Percentiles rank a stretch among this genome's conserved stretches.
phyloP scores from a whole-genome alignment of 2,329 filamentous ascomycete genomes.

The Eurotiales sp. region DNA sequence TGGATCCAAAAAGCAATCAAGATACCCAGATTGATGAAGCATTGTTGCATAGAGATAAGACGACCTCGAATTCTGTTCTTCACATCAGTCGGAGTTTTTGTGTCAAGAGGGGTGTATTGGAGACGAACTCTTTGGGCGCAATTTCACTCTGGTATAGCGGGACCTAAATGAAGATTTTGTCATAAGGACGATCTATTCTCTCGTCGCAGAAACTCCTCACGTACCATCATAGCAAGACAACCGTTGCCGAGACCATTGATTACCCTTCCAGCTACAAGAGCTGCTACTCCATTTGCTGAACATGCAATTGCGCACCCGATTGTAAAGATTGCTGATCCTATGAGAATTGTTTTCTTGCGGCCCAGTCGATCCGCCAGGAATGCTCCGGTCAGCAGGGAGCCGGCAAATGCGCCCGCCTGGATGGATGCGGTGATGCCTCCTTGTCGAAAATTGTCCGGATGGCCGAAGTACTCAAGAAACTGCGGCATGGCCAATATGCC shows the following conservation, averaged over 20 bases:
- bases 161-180: too few relatives aligned
- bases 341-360: slow-evolving; percentile 41
- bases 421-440: slow-evolving; percentile 46
- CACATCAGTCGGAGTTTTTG: background rate
- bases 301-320: slow-evolving; percentile 35
- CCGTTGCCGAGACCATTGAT: slow-evolving; percentile 29
- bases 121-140: slow-evolving; percentile 18
- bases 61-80: slow-evolving; percentile 22
- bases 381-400: slow-evolving; percentile 41
- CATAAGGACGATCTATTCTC: too few relatives aligned
- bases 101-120: too few relatives aligned
- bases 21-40: slow-evolving; percentile 22
- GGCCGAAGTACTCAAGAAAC: slow-evolving; percentile 24
- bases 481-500: slow-evolving; percentile 22
- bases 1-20: slow-evolving; percentile 25
- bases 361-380: slow-evolving; percentile 47
- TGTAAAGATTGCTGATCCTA: slow-evolving; percentile 46
- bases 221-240: slow-evolving; percentile 23
- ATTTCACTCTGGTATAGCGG: slow-evolving; percentile 21
- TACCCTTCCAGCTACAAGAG: slow-evolving; percentile 29
- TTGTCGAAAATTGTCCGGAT: slow-evolving; percentile 24
- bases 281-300: slow-evolving; percentile 25
- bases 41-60: slow-evolving; percentile 23
- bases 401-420: slow-evolving; percentile 47
- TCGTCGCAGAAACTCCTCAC: too few relatives aligned